Evolutionary conservation across 1,284 basidiomycete species (phyloP), one percentile per base, ranked within the genome.

Genomic region (Rhodofomes roseus): DNA sequence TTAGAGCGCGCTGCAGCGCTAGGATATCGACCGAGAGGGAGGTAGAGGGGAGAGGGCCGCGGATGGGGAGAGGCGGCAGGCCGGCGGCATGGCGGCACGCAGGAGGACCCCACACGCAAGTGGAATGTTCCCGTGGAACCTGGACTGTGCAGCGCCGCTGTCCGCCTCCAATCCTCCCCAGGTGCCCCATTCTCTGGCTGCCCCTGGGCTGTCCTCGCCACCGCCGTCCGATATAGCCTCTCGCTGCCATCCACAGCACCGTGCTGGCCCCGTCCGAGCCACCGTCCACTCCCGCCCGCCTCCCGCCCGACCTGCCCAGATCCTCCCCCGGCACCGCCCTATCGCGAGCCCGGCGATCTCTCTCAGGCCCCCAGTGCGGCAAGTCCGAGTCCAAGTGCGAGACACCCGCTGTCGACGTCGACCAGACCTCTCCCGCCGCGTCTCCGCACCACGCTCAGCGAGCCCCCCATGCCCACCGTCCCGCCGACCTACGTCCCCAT

Each of bases 401-500:
- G 37, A 37, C 34, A 36, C n/a, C n/a, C n/a, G 31, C 34, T 20
- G 31, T 52, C 23, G 50, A 31, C 27, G 29, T 18, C 4, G 22
- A 5, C 20, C 20, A n/a, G n/a, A n/a, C 8, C 43, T 11, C 7
- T 23, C 46, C 25, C 16, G 37, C 16, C 37, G 11, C 16, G 25
- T 29, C 11, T 48, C 46, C 29, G 46, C 25, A 12, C 23, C 22
- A 27, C 25, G 12, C 25, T 18, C 46, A 29, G 25, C 46, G 46
- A 27, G 46, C 25, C 46, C 46, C 40, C 59, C 11, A 67, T 67
- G 66, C 66, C 66, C 27, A 62, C 66, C 44, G 60, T 67, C 18
- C 66, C 64, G 6, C 55, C 64, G 11, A 61, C 61, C 3, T 61
- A 44, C 60, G 52, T 53, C 22, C 43, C 52, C 22, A 18, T 2